These are phyloP conservation scores for Aspergillus sp. DNA, from an alignment of 2,329 filamentous ascomycete species.

Conservation along the genomic window DNA sequence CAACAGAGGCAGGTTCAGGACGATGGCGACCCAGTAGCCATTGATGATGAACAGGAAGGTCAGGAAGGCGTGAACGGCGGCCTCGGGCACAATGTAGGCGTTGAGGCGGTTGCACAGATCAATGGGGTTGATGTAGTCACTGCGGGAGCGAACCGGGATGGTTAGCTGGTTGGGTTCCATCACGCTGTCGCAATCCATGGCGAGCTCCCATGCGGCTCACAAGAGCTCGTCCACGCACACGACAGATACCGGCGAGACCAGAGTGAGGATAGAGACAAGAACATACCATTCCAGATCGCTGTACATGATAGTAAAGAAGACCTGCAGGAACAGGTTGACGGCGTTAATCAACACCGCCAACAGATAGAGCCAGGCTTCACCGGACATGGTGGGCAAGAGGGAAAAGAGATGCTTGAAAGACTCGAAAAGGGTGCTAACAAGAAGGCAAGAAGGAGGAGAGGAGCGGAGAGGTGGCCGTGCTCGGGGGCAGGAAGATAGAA, in stretches of 20 bases:
- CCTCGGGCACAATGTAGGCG: conserved; percentile 98
- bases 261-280: neutral
- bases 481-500: conserved; percentile 15
- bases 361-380: conserved; percentile 97
- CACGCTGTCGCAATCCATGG: conserved; percentile 13
- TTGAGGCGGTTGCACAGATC: conserved; percentile 99
- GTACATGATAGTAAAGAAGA: conserved; percentile 99
- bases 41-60: conserved; percentile 97
- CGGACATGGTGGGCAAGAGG: conserved; percentile 70
- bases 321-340: conserved; percentile 98
- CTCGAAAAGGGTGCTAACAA: conserved; percentile 11
- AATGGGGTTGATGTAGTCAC: conserved; percentile 99
- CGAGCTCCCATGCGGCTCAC: neutral
- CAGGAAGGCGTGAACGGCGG: conserved; percentile 93
- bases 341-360: conserved; percentile 98
- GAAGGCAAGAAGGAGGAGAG: conserved; percentile 20
- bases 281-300: conserved; percentile 97
- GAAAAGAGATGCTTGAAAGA: conserved; percentile 11
- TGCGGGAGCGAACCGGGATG: conserved; percentile 45
- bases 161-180: conserved; percentile 31
- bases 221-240: neutral
- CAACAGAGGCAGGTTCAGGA: conserved; percentile 89
- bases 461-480: conserved; percentile 9
- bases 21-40: conserved; percentile 92
- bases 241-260: neutral